Evolutionary conservation across 805 yeast species (phyloP), one percentile per base, ranked within the genome.

Genomic region (Starmerella khaoyaiensis): DNA sequence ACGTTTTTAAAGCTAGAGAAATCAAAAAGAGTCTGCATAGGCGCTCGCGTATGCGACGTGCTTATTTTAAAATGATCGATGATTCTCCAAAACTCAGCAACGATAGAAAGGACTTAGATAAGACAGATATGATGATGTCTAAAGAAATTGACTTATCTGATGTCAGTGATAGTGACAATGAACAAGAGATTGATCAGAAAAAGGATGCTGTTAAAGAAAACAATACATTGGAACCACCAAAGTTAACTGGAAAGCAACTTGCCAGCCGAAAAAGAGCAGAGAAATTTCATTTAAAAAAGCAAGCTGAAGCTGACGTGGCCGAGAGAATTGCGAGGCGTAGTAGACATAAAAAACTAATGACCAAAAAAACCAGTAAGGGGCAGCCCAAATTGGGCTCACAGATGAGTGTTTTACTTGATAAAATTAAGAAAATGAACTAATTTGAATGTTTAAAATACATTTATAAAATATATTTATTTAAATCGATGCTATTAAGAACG

Each of bases 331-430:
- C 38, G 26, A 60, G 62, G 51, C 59, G 69, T 49, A 69, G 62
- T 53, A 61, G 49, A 23, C 69, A 67, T 47, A 62, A 67, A 21
- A 64, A 68, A 41, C 57, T 51, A 17, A 48, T 76, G 35, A 60
- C 65, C 7, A 64, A 68, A 40, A 74, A 64, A 44, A 86, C 94
- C 1, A 65, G 65, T 49, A 54, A 62, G 3, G 97, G 97, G 0
- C 97, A 86, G 56, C 96, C 96, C 2, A 59, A 72, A 31, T 81
- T 86, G 87, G 94, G 83, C 0, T 93, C 94, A 12, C 71, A 93
- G 57, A 81, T 86, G 40, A 76, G 73, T 39, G 71, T 74, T 48
- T 62, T 86, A 30, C 64, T 86, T 33, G 90, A 79, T 37, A 81
- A 83, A 57, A 80, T 86, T 43, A 74, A 71, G 52, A 45, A 50